phyloP scores from a whole-genome alignment of 1,284 basidiomycete species.

The Malassezia nana region DNA sequence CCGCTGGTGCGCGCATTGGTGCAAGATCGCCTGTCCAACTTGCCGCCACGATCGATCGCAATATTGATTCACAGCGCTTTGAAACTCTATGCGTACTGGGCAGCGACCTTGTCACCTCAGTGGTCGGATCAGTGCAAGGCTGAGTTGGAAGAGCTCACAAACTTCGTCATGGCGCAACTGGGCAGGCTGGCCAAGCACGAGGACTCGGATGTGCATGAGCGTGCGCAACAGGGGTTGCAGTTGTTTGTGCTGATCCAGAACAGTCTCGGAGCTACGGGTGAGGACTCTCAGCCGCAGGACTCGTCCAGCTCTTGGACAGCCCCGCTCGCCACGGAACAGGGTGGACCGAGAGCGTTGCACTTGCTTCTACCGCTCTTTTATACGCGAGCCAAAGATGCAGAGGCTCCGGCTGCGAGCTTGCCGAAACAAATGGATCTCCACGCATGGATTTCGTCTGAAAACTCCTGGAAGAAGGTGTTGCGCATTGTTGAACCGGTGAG shows the following conservation, averaged over 20 bases:
- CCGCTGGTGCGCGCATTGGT: slow-evolving; percentile 53
- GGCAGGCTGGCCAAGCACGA: slow-evolving; percentile 52
- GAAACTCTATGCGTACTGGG: slow-evolving; percentile 80
- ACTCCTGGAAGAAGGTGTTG: slow-evolving; percentile 3
- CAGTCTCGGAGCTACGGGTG: slow-evolving; percentile 16
- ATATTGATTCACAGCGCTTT: slow-evolving; percentile 60
- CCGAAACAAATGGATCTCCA: slow-evolving; percentile 80
- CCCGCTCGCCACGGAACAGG: background rate
- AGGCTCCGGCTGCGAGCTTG: slow-evolving; percentile 67
- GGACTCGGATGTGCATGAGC: slow-evolving; percentile 80
- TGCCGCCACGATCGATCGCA: slow-evolving; percentile 5
- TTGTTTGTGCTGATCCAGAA: slow-evolving; percentile 70
- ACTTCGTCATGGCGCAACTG: slow-evolving; percentile 58
- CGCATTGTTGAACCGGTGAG: slow-evolving; percentile 4
- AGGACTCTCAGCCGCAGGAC: background rate
- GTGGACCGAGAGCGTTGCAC: slow-evolving; percentile 68
- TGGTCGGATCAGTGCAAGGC: slow-evolving; percentile 70
- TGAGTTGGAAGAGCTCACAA: slow-evolving; percentile 58
- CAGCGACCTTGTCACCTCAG: slow-evolving; percentile 60
- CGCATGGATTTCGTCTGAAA: slow-evolving; percentile 61
- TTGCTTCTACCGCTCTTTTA: slow-evolving; percentile 74
- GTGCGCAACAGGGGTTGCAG: slow-evolving; percentile 70
- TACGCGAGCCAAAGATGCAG: slow-evolving; percentile 72
- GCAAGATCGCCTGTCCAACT: slow-evolving; percentile 6
- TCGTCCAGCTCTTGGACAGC: background rate